A percentile compares a stretch with the other conserved stretches of the same genome.
These are phyloP conservation scores for Codiaeum variegatum DNA, from an alignment of 441 rosid genomes.

Conservation along the genomic window DNA sequence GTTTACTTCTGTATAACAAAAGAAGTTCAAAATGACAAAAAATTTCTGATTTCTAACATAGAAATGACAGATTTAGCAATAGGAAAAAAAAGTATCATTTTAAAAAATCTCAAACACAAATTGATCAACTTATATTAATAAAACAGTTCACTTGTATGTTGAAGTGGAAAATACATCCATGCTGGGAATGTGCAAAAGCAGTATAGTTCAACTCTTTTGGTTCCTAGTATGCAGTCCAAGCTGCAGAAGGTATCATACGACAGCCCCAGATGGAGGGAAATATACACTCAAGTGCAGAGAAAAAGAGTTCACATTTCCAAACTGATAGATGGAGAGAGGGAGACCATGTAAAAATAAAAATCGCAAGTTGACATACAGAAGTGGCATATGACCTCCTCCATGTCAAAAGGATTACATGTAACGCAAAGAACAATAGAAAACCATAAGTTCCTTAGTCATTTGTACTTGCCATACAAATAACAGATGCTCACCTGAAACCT, in stretches of 20 bases:
- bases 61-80: neutral
- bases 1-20: conserved; percentile 25
- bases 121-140: neutral
- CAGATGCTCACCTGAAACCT: conserved; percentile 46
- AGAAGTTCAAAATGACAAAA: neutral
- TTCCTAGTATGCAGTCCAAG: neutral
- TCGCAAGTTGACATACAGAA: neutral
- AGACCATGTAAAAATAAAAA: neutral
- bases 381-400: neutral
- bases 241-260: too few species aligned
- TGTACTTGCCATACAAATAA: neutral
- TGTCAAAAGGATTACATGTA: neutral
- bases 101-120: neutral
- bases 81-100: neutral
- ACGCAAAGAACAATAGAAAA: neutral
- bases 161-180: neutral
- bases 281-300: neutral
- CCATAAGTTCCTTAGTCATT: neutral
- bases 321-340: neutral
- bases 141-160: neutral
- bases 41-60: neutral
- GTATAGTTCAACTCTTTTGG: neutral
- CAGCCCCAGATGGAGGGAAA: neutral
- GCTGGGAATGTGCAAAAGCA: neutral
- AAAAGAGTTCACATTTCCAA: neutral